Conservation (phyloP, 352 stramenopile genomes). For the Phytophthora crassamura region DNA sequence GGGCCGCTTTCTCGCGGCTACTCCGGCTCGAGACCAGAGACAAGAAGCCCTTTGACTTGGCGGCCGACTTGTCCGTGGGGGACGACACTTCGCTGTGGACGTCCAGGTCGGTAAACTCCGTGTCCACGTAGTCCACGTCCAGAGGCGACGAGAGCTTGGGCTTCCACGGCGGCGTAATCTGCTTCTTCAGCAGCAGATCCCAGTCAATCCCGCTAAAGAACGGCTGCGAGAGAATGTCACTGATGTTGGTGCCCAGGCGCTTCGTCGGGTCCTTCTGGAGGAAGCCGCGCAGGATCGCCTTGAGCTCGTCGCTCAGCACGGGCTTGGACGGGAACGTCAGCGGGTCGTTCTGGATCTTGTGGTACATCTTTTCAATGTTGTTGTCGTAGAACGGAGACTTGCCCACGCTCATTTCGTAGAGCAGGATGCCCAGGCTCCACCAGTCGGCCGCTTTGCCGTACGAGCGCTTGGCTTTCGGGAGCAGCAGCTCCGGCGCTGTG, state of each 20-base stretch:
- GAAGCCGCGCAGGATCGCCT: conserved; percentile 82
- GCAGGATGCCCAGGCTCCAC: conserved; percentile 91
- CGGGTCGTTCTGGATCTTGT: conserved; percentile 91
- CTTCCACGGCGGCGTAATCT: conserved; percentile 88
- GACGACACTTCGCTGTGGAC: conserved; percentile 85
- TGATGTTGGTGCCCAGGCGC: conserved; percentile 88
- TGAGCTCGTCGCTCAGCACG: conserved; percentile 70
- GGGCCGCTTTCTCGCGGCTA: conserved; percentile 66
- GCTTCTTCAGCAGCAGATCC: conserved; percentile 86
- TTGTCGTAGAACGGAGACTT: conserved; percentile 94
- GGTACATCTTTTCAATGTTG: conserved; percentile 95
- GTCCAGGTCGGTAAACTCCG: conserved; percentile 88
- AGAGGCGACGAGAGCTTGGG: conserved; percentile 80
- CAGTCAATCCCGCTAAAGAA: conserved; percentile 87
- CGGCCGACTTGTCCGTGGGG: conserved; percentile 79
- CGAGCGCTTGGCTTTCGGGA: conserved; percentile 86
- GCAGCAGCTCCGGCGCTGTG: conserved; percentile 82
- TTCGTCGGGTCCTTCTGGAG: conserved; percentile 89
- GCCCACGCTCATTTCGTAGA: conserved; percentile 95
- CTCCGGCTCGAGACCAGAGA: conserved; percentile 77
- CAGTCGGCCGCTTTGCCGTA: conserved; percentile 91
- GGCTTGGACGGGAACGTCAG: conserved; percentile 84
- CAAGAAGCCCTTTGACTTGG: conserved; percentile 84
- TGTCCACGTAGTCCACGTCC: conserved; percentile 88
- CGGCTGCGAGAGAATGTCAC: conserved; percentile 82